These are phyloP conservation scores for Canavalia ensiformis DNA, from an alignment of 306 rosid genomes.

Conservation along the genomic window DNA sequence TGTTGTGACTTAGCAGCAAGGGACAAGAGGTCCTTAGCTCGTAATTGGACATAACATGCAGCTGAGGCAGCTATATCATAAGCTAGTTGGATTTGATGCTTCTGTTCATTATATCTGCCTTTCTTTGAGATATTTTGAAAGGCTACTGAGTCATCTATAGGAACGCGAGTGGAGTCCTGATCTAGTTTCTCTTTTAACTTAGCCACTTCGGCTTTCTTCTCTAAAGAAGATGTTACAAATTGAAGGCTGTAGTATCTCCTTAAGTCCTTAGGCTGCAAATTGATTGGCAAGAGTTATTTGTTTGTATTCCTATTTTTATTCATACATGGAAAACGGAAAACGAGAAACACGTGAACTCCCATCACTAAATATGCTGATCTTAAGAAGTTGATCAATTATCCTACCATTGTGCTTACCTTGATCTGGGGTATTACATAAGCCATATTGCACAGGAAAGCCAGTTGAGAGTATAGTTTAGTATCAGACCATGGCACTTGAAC, in stretches of 20 bases:
- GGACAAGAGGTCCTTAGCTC: conserved; percentile 62
- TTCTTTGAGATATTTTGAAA: conserved; percentile 46
- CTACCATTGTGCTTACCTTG: conserved; percentile 58
- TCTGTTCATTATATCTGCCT: conserved; percentile 49
- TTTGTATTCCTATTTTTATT: neutral
- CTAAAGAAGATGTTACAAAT: conserved; percentile 79
- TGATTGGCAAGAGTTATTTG: conserved; percentile 28
- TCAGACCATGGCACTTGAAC: conserved; percentile 73
- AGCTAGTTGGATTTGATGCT: conserved; percentile 62
- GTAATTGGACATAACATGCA: conserved; percentile 76
- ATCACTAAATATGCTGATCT: conserved; percentile 25
- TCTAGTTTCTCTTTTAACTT: conserved; percentile 61
- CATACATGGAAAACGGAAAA: conserved; percentile 25
- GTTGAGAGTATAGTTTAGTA: conserved; percentile 74
- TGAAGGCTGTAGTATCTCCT: conserved; percentile 70
- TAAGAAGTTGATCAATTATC: conserved; percentile 1
- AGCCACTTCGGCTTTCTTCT: conserved; percentile 70
- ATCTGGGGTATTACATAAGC: conserved; percentile 85
- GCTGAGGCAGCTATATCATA: conserved; percentile 92
- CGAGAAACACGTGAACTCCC: neutral
- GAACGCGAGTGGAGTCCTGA: conserved; percentile 58
- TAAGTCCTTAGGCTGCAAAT: conserved; percentile 77
- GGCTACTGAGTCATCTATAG: conserved; percentile 47
- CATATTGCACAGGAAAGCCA: conserved; percentile 85
- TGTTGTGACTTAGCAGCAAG: conserved; percentile 54